Percentiles rank a stretch among this genome's conserved stretches.
These are phyloP conservation scores for Tolypocladium paradoxum DNA, from an alignment of 2,329 filamentous ascomycete genomes.

Conservation along the genomic window DNA sequence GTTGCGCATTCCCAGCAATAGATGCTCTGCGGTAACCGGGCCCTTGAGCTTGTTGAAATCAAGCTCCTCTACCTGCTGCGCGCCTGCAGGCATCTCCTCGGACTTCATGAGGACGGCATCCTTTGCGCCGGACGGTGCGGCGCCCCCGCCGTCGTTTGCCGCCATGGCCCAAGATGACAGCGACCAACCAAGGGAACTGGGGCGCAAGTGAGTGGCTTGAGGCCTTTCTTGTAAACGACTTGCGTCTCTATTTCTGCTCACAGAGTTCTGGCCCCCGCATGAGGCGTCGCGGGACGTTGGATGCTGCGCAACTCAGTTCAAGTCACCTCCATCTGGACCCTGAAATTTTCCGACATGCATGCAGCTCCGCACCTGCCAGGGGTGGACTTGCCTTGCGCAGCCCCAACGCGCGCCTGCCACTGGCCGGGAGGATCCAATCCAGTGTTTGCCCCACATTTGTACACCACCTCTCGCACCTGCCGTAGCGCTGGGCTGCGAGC, in stretches of 20 bases:
- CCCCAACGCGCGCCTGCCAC: neutral
- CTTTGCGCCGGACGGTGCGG: slow-evolving; percentile 52
- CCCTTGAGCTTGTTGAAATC: slow-evolving; percentile 79
- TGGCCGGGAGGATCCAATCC: neutral
- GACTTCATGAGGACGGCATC: slow-evolving; percentile 81
- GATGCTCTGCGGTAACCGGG: slow-evolving; percentile 74
- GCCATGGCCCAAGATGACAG: slow-evolving; percentile 15
- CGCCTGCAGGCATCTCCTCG: slow-evolving; percentile 65
- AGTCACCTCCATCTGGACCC: neutral
- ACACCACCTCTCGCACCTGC: neutral
- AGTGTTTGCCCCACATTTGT: neutral
- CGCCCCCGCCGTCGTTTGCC: slow-evolving; percentile 21
- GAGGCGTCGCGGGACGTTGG: neutral
- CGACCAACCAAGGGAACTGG: neutral
- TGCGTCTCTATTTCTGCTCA: neutral
- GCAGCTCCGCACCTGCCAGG: neutral
- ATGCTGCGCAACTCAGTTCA: neutral
- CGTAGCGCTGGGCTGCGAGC: neutral
- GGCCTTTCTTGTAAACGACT: neutral
- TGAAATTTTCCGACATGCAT: neutral
- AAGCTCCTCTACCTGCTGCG: slow-evolving; percentile 77
- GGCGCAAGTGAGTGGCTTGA: neutral
- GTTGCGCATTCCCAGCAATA: slow-evolving; percentile 68
- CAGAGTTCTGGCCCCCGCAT: neutral
- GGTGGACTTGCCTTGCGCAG: neutral